Conservation (phyloP, 495 filamentous ascomycete genomes). For the Sabuloglossum arenarium region DNA sequence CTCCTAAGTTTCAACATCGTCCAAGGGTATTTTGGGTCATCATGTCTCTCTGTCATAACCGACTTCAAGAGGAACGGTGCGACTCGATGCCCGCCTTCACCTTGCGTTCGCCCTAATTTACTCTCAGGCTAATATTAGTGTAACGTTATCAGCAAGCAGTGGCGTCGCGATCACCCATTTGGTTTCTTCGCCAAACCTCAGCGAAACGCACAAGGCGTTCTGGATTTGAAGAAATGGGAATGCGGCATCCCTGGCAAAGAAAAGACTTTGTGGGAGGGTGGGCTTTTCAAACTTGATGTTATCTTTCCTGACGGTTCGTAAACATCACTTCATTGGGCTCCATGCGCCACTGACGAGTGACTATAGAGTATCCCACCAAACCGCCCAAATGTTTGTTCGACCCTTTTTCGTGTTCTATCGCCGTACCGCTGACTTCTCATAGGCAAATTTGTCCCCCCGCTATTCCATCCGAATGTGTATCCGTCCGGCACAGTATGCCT, state of each 20-base stretch:
- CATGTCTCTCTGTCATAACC: conserved; percentile 7
- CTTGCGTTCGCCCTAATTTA: neutral
- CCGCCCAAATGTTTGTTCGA: conserved; percentile 79
- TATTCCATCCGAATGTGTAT: conserved; percentile 98
- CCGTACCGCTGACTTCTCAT: neutral
- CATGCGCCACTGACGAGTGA: neutral
- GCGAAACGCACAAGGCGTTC: conserved; percentile 53
- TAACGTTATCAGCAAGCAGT: conserved; percentile 52
- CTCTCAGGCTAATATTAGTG: neutral
- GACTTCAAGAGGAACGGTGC: conserved; percentile 8
- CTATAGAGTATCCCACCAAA: conserved; percentile 90
- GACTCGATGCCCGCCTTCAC: neutral
- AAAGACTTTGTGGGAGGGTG: conserved; percentile 91
- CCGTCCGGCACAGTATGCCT: conserved; percentile 95
- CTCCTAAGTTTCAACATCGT: neutral
- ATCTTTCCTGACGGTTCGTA: conserved; percentile 80
- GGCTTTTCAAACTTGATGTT: conserved; percentile 82
- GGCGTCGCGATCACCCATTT: conserved; percentile 91
- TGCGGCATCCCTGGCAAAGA: conserved; percentile 92
- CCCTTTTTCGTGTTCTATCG: neutral
- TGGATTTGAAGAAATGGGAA: conserved; percentile 91
- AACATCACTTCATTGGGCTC: neutral
- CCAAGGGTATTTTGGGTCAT: neutral
- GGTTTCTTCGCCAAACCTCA: conserved; percentile 87
- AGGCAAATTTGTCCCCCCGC: conserved; percentile 94